phyloP scores from a whole-genome alignment of 345 rosid genomes.

The Citrus sinensis region DNA sequence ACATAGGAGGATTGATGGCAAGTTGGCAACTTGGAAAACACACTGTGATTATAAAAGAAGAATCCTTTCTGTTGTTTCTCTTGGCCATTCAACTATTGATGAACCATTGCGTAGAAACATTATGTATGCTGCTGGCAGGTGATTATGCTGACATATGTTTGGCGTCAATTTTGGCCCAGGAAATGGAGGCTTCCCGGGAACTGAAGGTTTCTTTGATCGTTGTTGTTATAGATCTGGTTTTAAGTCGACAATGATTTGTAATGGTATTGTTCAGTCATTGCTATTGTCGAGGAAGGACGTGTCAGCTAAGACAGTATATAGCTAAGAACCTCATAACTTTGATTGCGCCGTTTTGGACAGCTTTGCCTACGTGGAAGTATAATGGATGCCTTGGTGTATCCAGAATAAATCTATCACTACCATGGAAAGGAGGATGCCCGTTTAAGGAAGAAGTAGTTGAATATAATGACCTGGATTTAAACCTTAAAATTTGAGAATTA shows the following conservation, averaged over 20 bases:
- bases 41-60: not conserved
- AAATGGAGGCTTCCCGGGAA: too few species aligned
- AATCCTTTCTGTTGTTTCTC: not conserved
- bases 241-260: not conserved
- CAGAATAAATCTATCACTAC: too few species aligned
- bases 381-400: not conserved
- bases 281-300: not conserved
- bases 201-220: too few species aligned
- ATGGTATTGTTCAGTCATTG: not conserved
- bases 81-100: not conserved
- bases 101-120: not conserved
- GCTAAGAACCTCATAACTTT: not conserved
- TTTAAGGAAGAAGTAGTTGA: not conserved
- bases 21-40: not conserved
- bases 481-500: not conserved
- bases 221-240: not conserved
- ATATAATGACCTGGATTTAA: not conserved
- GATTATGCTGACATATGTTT: not conserved
- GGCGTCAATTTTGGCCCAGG: not conserved
- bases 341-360: not conserved
- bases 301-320: not conserved
- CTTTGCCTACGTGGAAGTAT: not conserved
- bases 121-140: not conserved
- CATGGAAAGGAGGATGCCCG: too few species aligned
- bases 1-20: constrained; percentile 10